Conservation (phyloP, 2,329 filamentous ascomycete genomes). For the Xylariaceae sp. region DNA sequence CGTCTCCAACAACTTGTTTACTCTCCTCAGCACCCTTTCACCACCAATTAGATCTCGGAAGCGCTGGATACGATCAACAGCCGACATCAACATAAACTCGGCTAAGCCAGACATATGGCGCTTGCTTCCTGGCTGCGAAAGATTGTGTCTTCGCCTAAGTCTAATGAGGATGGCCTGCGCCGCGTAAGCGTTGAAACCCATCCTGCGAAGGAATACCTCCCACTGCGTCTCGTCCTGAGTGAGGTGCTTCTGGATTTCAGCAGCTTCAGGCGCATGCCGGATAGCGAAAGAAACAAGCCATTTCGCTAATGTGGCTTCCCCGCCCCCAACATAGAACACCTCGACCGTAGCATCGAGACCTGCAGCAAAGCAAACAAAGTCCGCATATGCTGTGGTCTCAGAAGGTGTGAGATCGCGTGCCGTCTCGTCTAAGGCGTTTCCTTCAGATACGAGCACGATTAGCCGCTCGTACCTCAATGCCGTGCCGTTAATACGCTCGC, state of each 20-base stretch:
- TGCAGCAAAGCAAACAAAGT: constrained; percentile 46
- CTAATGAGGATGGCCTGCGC: constrained; percentile 57
- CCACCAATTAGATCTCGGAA: constrained; percentile 54
- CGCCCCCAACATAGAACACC: constrained; percentile 47
- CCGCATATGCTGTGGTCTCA: constrained; percentile 42
- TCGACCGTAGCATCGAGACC: constrained; percentile 37
- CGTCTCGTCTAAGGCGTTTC: constrained; percentile 39
- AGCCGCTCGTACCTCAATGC: constrained; percentile 61
- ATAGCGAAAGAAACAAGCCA: constrained; percentile 53
- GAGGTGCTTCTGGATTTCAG: constrained; percentile 30
- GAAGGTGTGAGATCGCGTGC: constrained; percentile 35
- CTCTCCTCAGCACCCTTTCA: constrained; percentile 45
- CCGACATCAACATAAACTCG: constrained; percentile 53
- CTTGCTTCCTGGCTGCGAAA: constrained; percentile 9
- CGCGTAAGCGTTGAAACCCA: constrained; percentile 66
- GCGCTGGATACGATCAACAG: constrained; percentile 40
- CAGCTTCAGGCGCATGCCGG: constrained; percentile 35
- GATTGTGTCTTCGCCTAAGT: constrained; percentile 36
- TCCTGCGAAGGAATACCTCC: constrained; percentile 61
- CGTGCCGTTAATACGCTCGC: constrained; percentile 49
- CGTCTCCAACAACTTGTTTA: constrained; percentile 48
- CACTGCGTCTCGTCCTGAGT: constrained; percentile 57
- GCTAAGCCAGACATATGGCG: constrained; percentile 40
- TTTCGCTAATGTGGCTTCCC: constrained; percentile 43
- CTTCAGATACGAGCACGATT: constrained; percentile 61